Conservation (phyloP, 495 filamentous ascomycete genomes). For the Penicillium pulvis region DNA sequence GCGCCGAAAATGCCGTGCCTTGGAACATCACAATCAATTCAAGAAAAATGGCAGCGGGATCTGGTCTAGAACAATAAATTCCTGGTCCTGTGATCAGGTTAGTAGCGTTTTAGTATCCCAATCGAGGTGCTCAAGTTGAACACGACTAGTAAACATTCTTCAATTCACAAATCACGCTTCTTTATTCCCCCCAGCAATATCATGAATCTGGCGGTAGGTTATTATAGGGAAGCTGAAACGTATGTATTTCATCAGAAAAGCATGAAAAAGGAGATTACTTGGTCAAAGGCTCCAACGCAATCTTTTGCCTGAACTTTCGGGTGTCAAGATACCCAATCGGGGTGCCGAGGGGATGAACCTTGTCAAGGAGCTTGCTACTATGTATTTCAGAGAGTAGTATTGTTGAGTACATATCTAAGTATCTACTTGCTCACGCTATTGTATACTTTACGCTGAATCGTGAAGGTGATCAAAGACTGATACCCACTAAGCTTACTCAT, state of each 20-base stretch:
- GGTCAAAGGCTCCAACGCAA: no score
- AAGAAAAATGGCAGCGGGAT: slow-evolving; percentile 20
- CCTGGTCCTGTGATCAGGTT: not conserved
- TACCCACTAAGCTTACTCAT: no score
- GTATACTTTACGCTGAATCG: no score
- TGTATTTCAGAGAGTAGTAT: no score
- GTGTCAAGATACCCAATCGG: no score
- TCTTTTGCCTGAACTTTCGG: no score
- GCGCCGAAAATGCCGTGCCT: not conserved
- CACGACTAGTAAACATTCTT: not conserved
- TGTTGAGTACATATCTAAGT: no score
- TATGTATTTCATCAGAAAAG: not conserved
- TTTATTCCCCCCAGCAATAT: not conserved
- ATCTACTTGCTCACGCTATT: no score
- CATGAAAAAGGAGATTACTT: no score
- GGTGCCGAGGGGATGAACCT: no score
- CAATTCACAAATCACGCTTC: not conserved
- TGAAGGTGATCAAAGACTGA: no score
- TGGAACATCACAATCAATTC: not conserved
- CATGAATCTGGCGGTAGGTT: not conserved
- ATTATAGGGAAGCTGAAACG: not conserved
- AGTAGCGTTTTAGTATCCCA: not conserved
- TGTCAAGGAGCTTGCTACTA: no score
- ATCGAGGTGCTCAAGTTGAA: not conserved
- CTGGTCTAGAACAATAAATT: not conserved